A percentile compares a stretch with the other conserved stretches of the same genome.
Evolutionary conservation across 805 yeast species (phyloP).

Genomic region (Jamesozyma piceae): DNA sequence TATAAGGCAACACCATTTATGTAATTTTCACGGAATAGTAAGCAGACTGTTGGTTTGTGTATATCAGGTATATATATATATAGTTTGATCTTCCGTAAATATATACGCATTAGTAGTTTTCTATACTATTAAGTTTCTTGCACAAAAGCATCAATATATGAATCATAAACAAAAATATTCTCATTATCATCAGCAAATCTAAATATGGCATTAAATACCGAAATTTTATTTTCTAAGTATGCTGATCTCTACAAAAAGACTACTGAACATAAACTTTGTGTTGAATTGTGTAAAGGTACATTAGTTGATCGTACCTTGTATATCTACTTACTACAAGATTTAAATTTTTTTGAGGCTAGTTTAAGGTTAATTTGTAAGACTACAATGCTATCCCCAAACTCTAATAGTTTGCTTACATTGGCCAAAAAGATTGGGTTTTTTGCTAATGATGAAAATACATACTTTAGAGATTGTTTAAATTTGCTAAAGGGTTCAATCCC

Average conservation of each 20-base stretch:
- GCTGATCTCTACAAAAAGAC: slow-evolving; percentile 23
- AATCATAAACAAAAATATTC: too few relatives aligned
- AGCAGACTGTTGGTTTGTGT: too few relatives aligned
- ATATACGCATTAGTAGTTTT: too few relatives aligned
- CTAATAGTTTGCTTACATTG: slow-evolving; percentile 31
- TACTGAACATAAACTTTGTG: slow-evolving; percentile 35
- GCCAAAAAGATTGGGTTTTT: slow-evolving; percentile 46
- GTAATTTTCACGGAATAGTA: too few relatives aligned
- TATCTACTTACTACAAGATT: slow-evolving; percentile 41
- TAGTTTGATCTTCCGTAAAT: too few relatives aligned
- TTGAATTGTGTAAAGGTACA: slow-evolving; percentile 39
- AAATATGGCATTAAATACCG: slow-evolving; percentile 15
- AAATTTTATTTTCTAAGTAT: slow-evolving; percentile 20
- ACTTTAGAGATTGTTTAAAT: slow-evolving; percentile 32
- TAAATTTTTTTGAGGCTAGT: slow-evolving; percentile 38
- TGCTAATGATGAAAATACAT: slow-evolving; percentile 40
- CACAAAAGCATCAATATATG: too few relatives aligned
- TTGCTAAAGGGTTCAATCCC: slow-evolving; percentile 15
- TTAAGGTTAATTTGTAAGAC: slow-evolving; percentile 37
- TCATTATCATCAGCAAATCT: too few relatives aligned
- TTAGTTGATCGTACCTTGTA: slow-evolving; percentile 35
- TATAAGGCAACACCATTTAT: too few relatives aligned
- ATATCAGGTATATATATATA: too few relatives aligned
- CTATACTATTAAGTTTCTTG: too few relatives aligned
- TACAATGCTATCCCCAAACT: slow-evolving; percentile 36